Conservation (phyloP, 495 filamentous ascomycete species). For the Saxispiralis lemnorum region DNA sequence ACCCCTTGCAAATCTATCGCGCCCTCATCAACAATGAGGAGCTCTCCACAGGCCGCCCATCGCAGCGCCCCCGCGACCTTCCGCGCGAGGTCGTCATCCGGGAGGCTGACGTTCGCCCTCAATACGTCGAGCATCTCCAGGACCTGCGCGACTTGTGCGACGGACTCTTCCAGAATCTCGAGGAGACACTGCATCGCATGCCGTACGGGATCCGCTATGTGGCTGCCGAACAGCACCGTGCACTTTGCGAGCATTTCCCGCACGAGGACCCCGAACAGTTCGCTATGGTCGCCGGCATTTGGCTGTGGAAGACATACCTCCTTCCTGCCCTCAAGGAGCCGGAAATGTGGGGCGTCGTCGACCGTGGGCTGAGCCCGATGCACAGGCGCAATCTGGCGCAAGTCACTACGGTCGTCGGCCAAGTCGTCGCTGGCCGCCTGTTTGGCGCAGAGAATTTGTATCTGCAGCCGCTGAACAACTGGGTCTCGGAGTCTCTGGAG, state of each 20-base stretch:
- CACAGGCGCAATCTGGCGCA: conserved; percentile 87
- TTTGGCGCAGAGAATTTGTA: conserved; percentile 93
- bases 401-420: conserved; percentile 76
- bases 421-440: conserved; percentile 64
- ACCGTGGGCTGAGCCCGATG: conserved; percentile 68
- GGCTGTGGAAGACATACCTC: conserved; percentile 87
- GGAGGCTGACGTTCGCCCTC: conserved; percentile 74
- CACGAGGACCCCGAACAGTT: conserved; percentile 60
- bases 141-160: conserved; percentile 86
- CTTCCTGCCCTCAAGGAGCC: conserved; percentile 74
- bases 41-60: conserved; percentile 71
- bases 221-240: conserved; percentile 68
- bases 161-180: conserved; percentile 63
- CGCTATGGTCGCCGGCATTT: conserved; percentile 69
- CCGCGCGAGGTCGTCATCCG: conserved; percentile 81
- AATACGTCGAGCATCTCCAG: conserved; percentile 83
- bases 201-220: conserved; percentile 87
- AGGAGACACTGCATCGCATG: conserved; percentile 71
- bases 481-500: conserved; percentile 70
- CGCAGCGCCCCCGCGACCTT: conserved; percentile 59
- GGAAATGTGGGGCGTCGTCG: conserved; percentile 76
- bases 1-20: conserved; percentile 93
- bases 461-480: conserved; percentile 81
- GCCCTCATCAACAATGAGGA: conserved; percentile 93
- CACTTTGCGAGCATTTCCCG: conserved; percentile 55